phyloP scores from a whole-genome alignment of 73 alveolate species.

The Symbiodinium natans region DNA sequence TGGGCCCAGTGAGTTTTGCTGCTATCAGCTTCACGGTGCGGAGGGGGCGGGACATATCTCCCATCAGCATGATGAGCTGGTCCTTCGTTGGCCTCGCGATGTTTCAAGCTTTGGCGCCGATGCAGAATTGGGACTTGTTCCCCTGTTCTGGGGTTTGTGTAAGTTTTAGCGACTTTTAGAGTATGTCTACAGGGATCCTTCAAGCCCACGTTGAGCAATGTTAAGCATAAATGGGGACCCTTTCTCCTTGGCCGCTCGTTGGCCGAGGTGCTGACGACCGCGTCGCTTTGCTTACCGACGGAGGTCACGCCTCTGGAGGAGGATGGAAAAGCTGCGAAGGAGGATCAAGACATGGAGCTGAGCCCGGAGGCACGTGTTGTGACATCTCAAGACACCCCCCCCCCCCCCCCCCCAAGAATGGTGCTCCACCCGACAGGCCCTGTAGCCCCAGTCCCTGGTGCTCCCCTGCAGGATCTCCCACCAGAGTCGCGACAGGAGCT shows the following conservation, averaged over 20 bases:
- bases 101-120: not conserved
- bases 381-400: too few species aligned
- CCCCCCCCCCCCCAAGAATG: too few species aligned
- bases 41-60: not conserved
- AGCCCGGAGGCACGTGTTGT: not conserved
- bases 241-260: too few species aligned
- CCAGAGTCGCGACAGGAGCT: not conserved
- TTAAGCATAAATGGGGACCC: too few species aligned
- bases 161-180: too few species aligned
- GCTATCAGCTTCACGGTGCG: not conserved
- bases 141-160: too few species aligned
- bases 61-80: slow-evolving; percentile 11
- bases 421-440: too few species aligned
- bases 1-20: not conserved
- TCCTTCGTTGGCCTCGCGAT: not conserved
- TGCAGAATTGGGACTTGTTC: too few species aligned
- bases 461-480: not conserved
- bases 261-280: not conserved
- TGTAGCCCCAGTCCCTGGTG: not conserved
- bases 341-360: not conserved
- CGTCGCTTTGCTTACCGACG: not conserved
- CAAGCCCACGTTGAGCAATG: too few species aligned
- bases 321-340: not conserved
- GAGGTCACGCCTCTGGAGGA: not conserved
- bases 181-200: too few species aligned